Percentiles rank a stretch among this genome's conserved stretches.
phyloP scores from a whole-genome alignment of 352 stramenopile genomes.

The Globisporangium polare region DNA sequence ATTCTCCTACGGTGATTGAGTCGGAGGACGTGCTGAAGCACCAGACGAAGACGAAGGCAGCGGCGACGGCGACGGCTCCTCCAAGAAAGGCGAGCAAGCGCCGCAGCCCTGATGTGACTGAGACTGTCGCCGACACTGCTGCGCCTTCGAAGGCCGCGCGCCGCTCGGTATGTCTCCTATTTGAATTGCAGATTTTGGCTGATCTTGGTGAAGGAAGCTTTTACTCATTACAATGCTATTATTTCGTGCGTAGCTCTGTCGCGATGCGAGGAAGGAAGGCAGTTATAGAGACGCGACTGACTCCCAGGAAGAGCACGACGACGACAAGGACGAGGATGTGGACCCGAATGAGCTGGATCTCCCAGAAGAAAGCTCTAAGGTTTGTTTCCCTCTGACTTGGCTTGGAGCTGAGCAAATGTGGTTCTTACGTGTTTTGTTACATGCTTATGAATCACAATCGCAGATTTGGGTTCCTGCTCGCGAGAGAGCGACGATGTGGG shows the following conservation, averaged over 20 bases:
- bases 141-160: slow-evolving; percentile 4
- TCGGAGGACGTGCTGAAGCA: slow-evolving; percentile 23
- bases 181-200: neutral
- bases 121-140: slow-evolving; percentile 9
- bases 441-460: neutral
- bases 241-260: slow-evolving; percentile 25
- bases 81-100: slow-evolving; percentile 30
- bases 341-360: slow-evolving; percentile 42
- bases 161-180: slow-evolving; percentile 19
- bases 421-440: neutral
- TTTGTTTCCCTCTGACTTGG: neutral
- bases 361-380: slow-evolving; percentile 26
- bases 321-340: slow-evolving; percentile 37
- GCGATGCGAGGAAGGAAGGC: slow-evolving; percentile 40
- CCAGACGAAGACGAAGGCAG: slow-evolving; percentile 17
- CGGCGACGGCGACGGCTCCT: neutral
- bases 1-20: slow-evolving; percentile 13
- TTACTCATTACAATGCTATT: neutral
- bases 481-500: slow-evolving; percentile 70
- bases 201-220: neutral
- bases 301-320: slow-evolving; percentile 33
- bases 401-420: neutral
- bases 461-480: slow-evolving; percentile 67
- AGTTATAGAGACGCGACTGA: slow-evolving; percentile 33
- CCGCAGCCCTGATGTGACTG: slow-evolving; percentile 16